Percentiles rank a stretch among this genome's conserved stretches.
These are phyloP conservation scores for Mycena latifolia DNA, from an alignment of 768 basidiomycete genomes.

Conservation along the genomic window DNA sequence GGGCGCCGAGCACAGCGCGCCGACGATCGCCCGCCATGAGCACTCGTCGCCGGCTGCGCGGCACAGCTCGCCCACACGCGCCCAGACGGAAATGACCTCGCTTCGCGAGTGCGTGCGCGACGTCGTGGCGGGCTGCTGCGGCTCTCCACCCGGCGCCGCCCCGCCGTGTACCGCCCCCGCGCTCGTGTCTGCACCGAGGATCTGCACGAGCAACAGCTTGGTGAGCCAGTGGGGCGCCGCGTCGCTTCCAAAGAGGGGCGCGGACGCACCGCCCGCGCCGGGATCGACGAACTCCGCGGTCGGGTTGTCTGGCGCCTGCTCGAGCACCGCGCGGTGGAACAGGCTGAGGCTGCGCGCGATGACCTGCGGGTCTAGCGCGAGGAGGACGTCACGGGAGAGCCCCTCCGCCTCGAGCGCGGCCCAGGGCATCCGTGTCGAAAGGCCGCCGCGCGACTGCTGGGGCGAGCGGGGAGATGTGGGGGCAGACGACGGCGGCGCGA, in stretches of 20 bases:
- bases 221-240: constrained; percentile 87
- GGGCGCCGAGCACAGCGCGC: constrained; percentile 79
- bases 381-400: constrained; percentile 74
- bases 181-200: constrained; percentile 72
- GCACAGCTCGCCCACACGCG: constrained; percentile 78
- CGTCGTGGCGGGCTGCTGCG: constrained; percentile 37
- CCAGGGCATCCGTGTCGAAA: constrained; percentile 55
- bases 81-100: constrained; percentile 81
- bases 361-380: constrained; percentile 69
- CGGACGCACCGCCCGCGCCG: constrained; percentile 40
- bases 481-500: constrained; percentile 27
- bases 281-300: constrained; percentile 59
- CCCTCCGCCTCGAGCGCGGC: constrained; percentile 71
- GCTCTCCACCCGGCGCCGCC: not conserved
- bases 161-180: constrained; percentile 37
- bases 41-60: constrained; percentile 82
- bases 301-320: constrained; percentile 65
- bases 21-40: constrained; percentile 81
- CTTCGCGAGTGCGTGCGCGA: constrained; percentile 79
- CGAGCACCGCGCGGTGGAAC: constrained; percentile 69
- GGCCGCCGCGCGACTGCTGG: constrained; percentile 22
- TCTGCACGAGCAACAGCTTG: constrained; percentile 75
- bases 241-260: constrained; percentile 74
- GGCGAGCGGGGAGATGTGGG: constrained; percentile 39
- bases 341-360: constrained; percentile 73